Conservation (phyloP, 2,329 filamentous ascomycete genomes). For the Diaporthe sp. region DNA sequence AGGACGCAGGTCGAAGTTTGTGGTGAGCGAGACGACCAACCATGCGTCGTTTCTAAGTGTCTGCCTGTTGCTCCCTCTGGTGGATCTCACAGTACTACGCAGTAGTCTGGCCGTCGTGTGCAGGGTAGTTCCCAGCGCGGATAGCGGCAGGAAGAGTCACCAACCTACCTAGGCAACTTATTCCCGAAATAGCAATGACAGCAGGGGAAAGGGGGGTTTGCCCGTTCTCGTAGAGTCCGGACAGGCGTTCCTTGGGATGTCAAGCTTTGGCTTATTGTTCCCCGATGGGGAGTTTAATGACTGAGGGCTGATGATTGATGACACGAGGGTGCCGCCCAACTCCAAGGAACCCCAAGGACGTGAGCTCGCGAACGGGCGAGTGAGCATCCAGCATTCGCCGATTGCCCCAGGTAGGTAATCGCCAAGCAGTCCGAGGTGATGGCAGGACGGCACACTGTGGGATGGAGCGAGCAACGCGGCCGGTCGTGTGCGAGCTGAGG, state of each 20-base stretch:
- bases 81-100: conserved; percentile 17
- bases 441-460: neutral
- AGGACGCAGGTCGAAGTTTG: conserved; percentile 2
- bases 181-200: conserved; percentile 27
- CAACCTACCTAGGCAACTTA: conserved; percentile 7
- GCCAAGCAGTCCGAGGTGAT: conserved; percentile 17
- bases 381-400: conserved; percentile 3
- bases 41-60: conserved; percentile 14
- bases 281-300: neutral
- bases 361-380: conserved; percentile 20
- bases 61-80: conserved; percentile 18
- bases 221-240: neutral
- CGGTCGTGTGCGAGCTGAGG: neutral
- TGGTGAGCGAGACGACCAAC: conserved; percentile 19
- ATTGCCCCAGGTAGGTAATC: neutral
- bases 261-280: conserved; percentile 13
- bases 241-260: neutral
- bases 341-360: conserved; percentile 16
- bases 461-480: conserved; percentile 7
- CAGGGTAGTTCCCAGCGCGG: conserved; percentile 25
- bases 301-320: conserved; percentile 11
- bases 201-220: conserved; percentile 9
- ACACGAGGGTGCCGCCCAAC: conserved; percentile 9
- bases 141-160: conserved; percentile 19
- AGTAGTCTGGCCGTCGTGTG: conserved; percentile 8